Evolutionary conservation across 2,329 filamentous ascomycete species (phyloP).

Genomic region (Aspergillus alliaceus): DNA sequence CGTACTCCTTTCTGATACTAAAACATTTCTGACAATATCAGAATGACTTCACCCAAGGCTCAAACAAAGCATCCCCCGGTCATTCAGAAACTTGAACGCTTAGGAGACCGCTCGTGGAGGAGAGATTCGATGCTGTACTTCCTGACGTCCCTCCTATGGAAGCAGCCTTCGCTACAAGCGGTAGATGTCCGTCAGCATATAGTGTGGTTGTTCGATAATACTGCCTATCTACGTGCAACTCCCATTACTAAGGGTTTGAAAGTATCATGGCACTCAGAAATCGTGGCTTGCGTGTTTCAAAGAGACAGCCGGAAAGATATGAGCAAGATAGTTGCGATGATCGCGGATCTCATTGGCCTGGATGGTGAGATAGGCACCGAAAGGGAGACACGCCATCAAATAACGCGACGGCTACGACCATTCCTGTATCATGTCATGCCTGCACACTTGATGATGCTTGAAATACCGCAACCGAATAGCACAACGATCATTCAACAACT

Average conservation of each 20-base stretch:
- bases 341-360: slow-evolving; percentile 69
- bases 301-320: slow-evolving; percentile 67
- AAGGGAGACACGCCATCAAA: slow-evolving; percentile 60
- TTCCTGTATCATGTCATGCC: slow-evolving; percentile 77
- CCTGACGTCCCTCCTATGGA: slow-evolving; percentile 33
- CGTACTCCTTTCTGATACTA: not conserved
- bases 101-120: slow-evolving; percentile 11
- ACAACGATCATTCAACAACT: slow-evolving; percentile 52
- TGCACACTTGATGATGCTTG: slow-evolving; percentile 65
- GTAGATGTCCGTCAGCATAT: slow-evolving; percentile 66
- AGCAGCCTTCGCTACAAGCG: slow-evolving; percentile 60
- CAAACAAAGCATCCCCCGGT: slow-evolving; percentile 9
- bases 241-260: slow-evolving; percentile 35
- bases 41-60: slow-evolving; percentile 7
- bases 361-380: slow-evolving; percentile 53
- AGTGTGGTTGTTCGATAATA: slow-evolving; percentile 90
- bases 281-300: slow-evolving; percentile 78
- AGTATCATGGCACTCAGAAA: slow-evolving; percentile 73
- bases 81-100: slow-evolving; percentile 7
- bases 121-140: slow-evolving; percentile 22
- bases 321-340: slow-evolving; percentile 66
- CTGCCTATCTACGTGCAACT: slow-evolving; percentile 62
- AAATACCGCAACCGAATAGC: slow-evolving; percentile 55
- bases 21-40: not conserved
- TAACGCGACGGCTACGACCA: slow-evolving; percentile 59